Base-by-base conservation (phyloP, 1,284 basidiomycete species). In the Polyporus tsugae region DNA sequence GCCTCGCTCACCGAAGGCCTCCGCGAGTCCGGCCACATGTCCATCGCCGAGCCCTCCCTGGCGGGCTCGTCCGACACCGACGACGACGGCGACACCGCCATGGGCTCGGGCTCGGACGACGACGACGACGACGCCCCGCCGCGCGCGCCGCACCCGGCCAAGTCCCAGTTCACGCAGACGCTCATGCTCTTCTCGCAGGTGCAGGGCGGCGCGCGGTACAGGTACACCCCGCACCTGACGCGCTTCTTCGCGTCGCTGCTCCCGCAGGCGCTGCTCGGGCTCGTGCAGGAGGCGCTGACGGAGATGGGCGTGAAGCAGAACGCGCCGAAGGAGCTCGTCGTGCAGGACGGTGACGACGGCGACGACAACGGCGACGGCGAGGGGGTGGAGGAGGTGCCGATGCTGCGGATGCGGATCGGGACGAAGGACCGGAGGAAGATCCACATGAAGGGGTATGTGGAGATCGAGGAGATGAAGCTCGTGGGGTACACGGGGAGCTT, bases 201-300 rank as follows among this genome's bases (percentile, higher is more conserved):
- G 0, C 91, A 92, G 79, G 80, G 80, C 1, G 92, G 92, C 4
- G 81, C 79, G 29, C 85, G 89, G 7, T 93, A 93, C 74, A 85
- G 89, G 9, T 93, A 93, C 75, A 89, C 83, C 0, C 90, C 91
- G 0, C 85, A 89, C 65, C 84, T 94, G n/a, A 94, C 93, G 2
- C 88, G 92, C 0, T 94, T 94, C 81, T 94, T 93, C 76, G 85
- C 89, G 0, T 78, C 84, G 2, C 76, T 91, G 4, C 81, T 82
- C 1, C 91, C 91, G 0, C 78, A 79, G 0, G 79, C 85, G 4
- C 79, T 93, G 42, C 77, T 89, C 49, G 74, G 79, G 1, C 81
- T 89, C 65, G 78, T 93, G 64, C 82, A 86, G 55, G 84, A 86
- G 57, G 83, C 83, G 36, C 80, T 94, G 9, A 78, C 82, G 38